phyloP scores from a whole-genome alignment of 441 rosid species.

The Heliophila coronopifolia region DNA sequence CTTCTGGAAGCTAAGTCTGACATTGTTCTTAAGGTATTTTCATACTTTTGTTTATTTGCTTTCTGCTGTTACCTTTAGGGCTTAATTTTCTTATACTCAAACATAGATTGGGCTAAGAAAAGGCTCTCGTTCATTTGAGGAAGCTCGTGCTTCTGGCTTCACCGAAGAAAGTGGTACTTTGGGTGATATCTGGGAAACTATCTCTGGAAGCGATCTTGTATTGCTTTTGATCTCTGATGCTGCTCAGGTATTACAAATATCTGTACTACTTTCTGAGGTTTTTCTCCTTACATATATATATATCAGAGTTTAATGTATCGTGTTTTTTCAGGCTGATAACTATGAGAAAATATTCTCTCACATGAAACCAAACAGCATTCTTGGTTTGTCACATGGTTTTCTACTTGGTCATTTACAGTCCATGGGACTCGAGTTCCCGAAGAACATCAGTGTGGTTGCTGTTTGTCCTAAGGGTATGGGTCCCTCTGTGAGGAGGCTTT shows the following conservation, averaged over 20 bases:
- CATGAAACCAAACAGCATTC: conserved; percentile 94
- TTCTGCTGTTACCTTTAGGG: neutral
- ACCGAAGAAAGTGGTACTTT: conserved; percentile 76
- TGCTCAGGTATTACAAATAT: conserved; percentile 53
- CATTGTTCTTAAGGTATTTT: conserved; percentile 57
- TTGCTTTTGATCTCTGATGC: conserved; percentile 82
- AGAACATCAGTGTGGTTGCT: too few relatives aligned
- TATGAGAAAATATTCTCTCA: conserved; percentile 71
- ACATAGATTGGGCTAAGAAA: conserved; percentile 74
- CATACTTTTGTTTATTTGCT: neutral
- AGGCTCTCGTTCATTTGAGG: conserved; percentile 82
- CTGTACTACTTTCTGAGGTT: neutral
- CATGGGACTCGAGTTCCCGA: too few relatives aligned
- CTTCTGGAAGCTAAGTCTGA: conserved; percentile 75
- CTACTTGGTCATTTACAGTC: conserved; percentile 31
- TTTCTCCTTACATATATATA: neutral
- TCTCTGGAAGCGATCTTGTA: conserved; percentile 86
- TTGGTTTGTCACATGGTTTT: conserved; percentile 89
- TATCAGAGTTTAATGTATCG: neutral
- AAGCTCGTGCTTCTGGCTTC: conserved; percentile 86
- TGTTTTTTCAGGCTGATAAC: conserved; percentile 62
- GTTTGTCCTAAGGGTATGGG: conserved; percentile 94
- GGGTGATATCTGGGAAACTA: conserved; percentile 86
- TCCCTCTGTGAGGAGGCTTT: conserved; percentile 87
- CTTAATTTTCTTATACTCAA: neutral